Evolutionary conservation across 1,139 yeast species (phyloP).

Genomic region (Blastobotrys indianensis): DNA sequence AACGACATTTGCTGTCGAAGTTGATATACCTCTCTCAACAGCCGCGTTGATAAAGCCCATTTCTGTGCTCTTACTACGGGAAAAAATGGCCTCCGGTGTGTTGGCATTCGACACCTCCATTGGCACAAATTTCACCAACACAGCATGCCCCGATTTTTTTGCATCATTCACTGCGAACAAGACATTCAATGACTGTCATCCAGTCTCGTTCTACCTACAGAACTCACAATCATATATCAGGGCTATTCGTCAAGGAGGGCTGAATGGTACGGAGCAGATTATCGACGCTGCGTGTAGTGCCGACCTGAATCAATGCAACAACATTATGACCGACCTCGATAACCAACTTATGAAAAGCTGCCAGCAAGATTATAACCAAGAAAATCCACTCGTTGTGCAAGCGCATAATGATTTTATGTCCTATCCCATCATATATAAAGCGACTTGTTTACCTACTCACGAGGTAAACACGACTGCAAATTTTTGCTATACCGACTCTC

Average conservation of each 20-base stretch:
- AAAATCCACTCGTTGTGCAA: constrained; percentile 30
- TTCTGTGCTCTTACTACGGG: too few species aligned
- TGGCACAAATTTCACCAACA: constrained; percentile 28
- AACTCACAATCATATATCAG: constrained; percentile 30
- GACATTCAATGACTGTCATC: constrained; percentile 28
- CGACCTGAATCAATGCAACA: constrained; percentile 21
- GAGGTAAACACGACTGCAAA: constrained; percentile 4
- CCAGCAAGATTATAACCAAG: constrained; percentile 21
- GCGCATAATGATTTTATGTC: constrained; percentile 29
- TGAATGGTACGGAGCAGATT: constrained; percentile 23
- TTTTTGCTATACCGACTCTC: constrained; percentile 31
- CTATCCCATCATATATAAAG: constrained; percentile 25
- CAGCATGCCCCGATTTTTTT: constrained; percentile 29
- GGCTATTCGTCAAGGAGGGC: constrained; percentile 28
- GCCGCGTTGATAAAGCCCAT: too few species aligned
- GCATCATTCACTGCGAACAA: constrained; percentile 24
- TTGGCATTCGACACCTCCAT: constrained; percentile 33
- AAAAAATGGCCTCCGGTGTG: background rate
- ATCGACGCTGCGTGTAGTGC: constrained; percentile 28
- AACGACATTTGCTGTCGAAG: too few species aligned
- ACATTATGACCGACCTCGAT: constrained; percentile 25
- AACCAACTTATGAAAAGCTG: constrained; percentile 15
- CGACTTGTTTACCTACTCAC: constrained; percentile 26
- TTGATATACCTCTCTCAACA: too few species aligned
- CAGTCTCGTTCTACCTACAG: constrained; percentile 30